Conservation (phyloP, 192 early-diverging fungal genomes). For the Entomortierella lignicola region DNA sequence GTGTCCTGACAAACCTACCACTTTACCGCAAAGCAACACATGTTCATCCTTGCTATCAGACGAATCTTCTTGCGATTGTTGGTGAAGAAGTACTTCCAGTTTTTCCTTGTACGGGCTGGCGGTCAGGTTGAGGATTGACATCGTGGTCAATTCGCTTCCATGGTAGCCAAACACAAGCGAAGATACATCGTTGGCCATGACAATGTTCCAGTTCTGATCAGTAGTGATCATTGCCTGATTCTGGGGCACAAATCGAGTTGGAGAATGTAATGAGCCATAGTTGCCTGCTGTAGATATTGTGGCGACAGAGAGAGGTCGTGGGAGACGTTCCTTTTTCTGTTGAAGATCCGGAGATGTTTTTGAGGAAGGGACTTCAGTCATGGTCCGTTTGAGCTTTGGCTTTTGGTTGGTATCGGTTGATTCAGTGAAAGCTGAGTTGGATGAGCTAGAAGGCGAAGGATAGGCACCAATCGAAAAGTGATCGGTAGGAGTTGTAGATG, state of each 20-base stretch:
- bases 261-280: conserved; percentile 55
- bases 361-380: conserved; percentile 39
- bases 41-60: conserved; percentile 47
- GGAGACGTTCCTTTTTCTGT: conserved; percentile 26
- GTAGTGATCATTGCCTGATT: conserved; percentile 73
- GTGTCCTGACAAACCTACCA: conserved; percentile 51
- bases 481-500: conserved; percentile 30
- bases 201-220: conserved; percentile 57
- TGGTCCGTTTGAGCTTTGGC: conserved; percentile 46
- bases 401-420: neutral
- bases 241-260: conserved; percentile 68
- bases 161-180: conserved; percentile 65
- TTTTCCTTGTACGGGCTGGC: conserved; percentile 59
- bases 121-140: conserved; percentile 56
- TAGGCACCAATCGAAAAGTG: conserved; percentile 45
- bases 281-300: conserved; percentile 43
- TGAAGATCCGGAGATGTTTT: conserved; percentile 2
- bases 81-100: conserved; percentile 43
- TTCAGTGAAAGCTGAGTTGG: conserved; percentile 16
- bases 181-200: conserved; percentile 69
- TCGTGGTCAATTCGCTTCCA: conserved; percentile 52
- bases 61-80: conserved; percentile 34
- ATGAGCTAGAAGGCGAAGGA: conserved; percentile 39
- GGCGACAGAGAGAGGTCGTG: conserved; percentile 44
- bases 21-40: conserved; percentile 64